Conservation (phyloP, 106 monocot species). For the Dendrobium nobile region DNA sequence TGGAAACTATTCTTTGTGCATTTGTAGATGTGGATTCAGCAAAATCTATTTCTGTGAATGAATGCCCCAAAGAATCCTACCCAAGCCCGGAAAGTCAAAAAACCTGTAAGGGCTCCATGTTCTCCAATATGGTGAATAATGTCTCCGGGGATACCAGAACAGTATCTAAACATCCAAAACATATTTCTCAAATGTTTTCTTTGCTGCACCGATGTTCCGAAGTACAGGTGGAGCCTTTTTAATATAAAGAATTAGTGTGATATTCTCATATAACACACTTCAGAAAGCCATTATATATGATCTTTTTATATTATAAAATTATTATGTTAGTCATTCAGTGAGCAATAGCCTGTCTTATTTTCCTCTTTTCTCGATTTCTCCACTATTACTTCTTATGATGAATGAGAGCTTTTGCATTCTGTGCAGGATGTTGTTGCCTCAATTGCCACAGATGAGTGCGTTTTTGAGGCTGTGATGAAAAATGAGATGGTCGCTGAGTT, state of each 20-base stretch:
- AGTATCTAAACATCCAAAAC: slow-evolving; percentile 21
- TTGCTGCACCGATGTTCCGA: slow-evolving; percentile 38
- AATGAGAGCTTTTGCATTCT: background rate
- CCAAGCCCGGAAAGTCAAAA: background rate
- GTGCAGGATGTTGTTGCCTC: slow-evolving; percentile 65
- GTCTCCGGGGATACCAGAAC: slow-evolving; percentile 4
- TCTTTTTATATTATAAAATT: no score
- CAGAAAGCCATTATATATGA: no score
- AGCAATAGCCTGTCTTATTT: no score
- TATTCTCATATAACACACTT: no score
- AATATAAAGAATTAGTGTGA: no score
- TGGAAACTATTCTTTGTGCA: no score
- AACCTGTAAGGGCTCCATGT: background rate
- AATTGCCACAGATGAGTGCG: slow-evolving; percentile 50
- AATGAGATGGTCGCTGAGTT: slow-evolving; percentile 69
- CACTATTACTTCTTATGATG: no score
- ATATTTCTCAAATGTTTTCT: slow-evolving; percentile 37
- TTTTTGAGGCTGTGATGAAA: slow-evolving; percentile 74
- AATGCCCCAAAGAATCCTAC: background rate
- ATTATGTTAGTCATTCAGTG: no score
- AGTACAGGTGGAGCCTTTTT: slow-evolving; percentile 28
- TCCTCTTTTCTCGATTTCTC: no score
- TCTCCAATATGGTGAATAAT: slow-evolving; percentile 20
- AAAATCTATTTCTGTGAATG: slow-evolving; percentile 7
- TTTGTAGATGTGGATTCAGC: background rate